Evolutionary conservation across 2,329 filamentous ascomycete species (phyloP).

Genomic region (Cyanodermella asteris): DNA sequence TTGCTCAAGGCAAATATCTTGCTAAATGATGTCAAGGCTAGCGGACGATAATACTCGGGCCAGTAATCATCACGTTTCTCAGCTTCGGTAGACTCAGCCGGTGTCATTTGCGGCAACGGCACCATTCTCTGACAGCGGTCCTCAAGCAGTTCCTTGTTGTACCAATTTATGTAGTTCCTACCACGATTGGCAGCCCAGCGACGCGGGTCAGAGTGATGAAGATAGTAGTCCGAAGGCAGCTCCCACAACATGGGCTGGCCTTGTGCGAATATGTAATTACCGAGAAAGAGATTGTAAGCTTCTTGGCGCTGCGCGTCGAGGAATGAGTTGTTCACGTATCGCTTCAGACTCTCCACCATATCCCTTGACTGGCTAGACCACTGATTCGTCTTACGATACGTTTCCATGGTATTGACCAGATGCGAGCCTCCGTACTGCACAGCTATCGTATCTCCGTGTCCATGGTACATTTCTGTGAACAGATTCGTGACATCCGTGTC

Average conservation of each 20-base stretch:
- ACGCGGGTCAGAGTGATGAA: constrained; percentile 72
- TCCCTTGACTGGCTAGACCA: constrained; percentile 95
- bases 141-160: constrained; percentile 49
- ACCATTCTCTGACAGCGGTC: no score
- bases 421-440: constrained; percentile 96
- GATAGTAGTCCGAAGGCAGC: constrained; percentile 79
- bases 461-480: constrained; percentile 96
- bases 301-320: constrained; percentile 94
- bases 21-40: constrained; percentile 65
- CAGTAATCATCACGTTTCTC: constrained; percentile 73
- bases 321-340: constrained; percentile 98
- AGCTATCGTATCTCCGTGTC: constrained; percentile 92
- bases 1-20: constrained; percentile 89
- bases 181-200: constrained; percentile 40
- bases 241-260: constrained; percentile 96
- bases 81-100: constrained; percentile 15
- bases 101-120: constrained; percentile 29
- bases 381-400: constrained; percentile 95
- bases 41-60: constrained; percentile 87
- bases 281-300: constrained; percentile 90
- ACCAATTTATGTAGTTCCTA: constrained; percentile 77
- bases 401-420: constrained; percentile 97
- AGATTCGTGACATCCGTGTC: constrained; percentile 91
- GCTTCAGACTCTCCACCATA: constrained; percentile 98
- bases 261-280: constrained; percentile 75